Percentiles rank a stretch among this genome's conserved stretches.
These are phyloP conservation scores for Paracoccidioides lutzii DNA, from an alignment of 2,329 filamentous ascomycete species.

Conservation along the genomic window DNA sequence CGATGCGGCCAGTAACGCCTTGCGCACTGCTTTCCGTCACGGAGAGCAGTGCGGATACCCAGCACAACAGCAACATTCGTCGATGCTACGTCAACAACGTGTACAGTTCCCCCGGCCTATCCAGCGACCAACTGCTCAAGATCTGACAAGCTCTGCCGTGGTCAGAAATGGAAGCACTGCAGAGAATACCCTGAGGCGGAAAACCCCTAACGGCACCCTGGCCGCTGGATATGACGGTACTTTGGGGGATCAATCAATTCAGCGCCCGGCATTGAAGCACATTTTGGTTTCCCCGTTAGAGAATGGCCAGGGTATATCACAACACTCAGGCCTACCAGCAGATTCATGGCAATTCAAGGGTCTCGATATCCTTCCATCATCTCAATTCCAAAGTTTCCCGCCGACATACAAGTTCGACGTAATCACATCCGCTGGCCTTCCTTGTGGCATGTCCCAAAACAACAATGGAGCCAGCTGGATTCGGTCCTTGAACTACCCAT, in stretches of 20 bases:
- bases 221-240: constrained; percentile 85
- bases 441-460: constrained; percentile 19
- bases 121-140: constrained; percentile 23
- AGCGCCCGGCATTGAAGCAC: constrained; percentile 69
- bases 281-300: constrained; percentile 56
- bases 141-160: constrained; percentile 15
- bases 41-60: constrained; percentile 13
- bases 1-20: constrained; percentile 18
- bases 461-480: constrained; percentile 29
- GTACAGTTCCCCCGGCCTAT: constrained; percentile 28
- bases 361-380: constrained; percentile 18
- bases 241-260: constrained; percentile 56
- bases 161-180: constrained; percentile 15
- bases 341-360: constrained; percentile 21
- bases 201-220: constrained; percentile 88
- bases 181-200: constrained; percentile 75
- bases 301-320: constrained; percentile 22
- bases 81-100: constrained; percentile 19
- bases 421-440: constrained; percentile 11
- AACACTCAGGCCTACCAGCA: constrained; percentile 20
- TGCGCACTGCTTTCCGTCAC: constrained; percentile 16
- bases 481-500: constrained; percentile 32
- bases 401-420: constrained; percentile 27
- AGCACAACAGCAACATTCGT: constrained; percentile 11
- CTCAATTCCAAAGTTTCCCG: constrained; percentile 26